Evolutionary conservation across 2,329 filamentous ascomycete species (phyloP), one percentile per base, ranked within the genome.

Genomic region (Ophioceras dolichostomum): DNA sequence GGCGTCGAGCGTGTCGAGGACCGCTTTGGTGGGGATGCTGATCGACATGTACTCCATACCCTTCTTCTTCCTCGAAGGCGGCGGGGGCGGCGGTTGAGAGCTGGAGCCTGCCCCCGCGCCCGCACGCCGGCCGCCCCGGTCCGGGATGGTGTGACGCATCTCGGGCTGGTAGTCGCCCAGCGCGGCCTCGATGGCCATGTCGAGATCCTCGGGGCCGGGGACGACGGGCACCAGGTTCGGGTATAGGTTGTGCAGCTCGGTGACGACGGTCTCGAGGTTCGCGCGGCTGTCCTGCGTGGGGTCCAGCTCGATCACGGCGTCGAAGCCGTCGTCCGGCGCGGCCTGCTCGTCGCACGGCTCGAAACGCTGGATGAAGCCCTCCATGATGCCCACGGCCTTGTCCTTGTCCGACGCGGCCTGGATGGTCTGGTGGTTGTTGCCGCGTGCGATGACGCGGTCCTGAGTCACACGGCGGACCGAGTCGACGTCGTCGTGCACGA

Each of bases 341-440:
- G 61, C 61, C 14, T 76, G 68, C 1, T 69, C 62, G 45, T 88
- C 73, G 41, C 87, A 68, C 16, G 80, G 73, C 60, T 98, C 83
- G 53, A 94, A 96, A 26, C 91, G 77, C 10, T 73, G 59, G 46
- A 98, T 68, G 59, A 98, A 98, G 3, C 86, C 85, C 48, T 95
- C 84, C 91, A 98, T 96, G 48, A 98, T 94, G 5, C 76, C 74
- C 33, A 91, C 67, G 39, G 91, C 84, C 56, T 94, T 89, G 14
- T 69, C 62, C 33, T 67, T 60, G 32, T 81, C 73, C 39, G 83
- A 81, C 32, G 75, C 81, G 10, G 89, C 88, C 51, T 91, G 87
- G 41, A 98, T 96, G 1, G 91, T 98, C 60, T 98, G 91, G 56
- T 98, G 91, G 51, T 96, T 96, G 57, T 98, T 87, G 12, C 91